Evolutionary conservation across 768 basidiomycete species (phyloP), one percentile per base, ranked within the genome.

Genomic region (Termitomyces sp.): DNA sequence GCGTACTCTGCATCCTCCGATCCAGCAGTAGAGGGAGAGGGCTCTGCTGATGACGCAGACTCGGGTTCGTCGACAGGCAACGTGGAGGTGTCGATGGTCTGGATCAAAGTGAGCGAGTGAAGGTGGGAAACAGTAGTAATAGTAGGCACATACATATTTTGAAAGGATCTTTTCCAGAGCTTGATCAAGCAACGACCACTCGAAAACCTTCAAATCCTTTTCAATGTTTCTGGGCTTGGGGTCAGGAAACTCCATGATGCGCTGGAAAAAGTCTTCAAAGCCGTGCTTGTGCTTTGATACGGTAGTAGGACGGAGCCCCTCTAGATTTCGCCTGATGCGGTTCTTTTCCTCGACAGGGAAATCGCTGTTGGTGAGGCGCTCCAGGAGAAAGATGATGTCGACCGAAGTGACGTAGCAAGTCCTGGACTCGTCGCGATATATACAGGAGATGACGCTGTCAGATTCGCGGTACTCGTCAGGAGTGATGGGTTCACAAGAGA

Each of bases 301-400:
- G 0, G 96, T 97, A 58, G 86, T 89, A 1, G 96, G 96, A 55
- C 88, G 83, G 69, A 97, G 90, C 28, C 92, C 93, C 73, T 99
- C 96, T 35, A 99, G 79, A 74, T 98, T 98, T 59, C 96, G 84
- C 63, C 96, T 81, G 67, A 98, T 96, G 56, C 96, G 82, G 69
- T 98, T 98, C 82, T 96, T 98, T 81, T 98, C 96, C 74, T 97
- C 94, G 52, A 97, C 91, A 35, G 88, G 88, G 69, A 97, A 96
- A 54, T 89, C 81, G 48, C 90, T 92, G 64, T 87, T 87, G 44
- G 82, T 82, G 50, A 85, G 78, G 2, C 83, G 82, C 76, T 98
- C 94, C 57, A 98, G 85, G 35, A 98, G 83, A 71, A 90, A 92
- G 68, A 98, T 95, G 74, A 96, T 89, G 72, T 98, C 96, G 66